Base-by-base conservation (phyloP, 805 yeast genomes). In the Candida saitoana region DNA sequence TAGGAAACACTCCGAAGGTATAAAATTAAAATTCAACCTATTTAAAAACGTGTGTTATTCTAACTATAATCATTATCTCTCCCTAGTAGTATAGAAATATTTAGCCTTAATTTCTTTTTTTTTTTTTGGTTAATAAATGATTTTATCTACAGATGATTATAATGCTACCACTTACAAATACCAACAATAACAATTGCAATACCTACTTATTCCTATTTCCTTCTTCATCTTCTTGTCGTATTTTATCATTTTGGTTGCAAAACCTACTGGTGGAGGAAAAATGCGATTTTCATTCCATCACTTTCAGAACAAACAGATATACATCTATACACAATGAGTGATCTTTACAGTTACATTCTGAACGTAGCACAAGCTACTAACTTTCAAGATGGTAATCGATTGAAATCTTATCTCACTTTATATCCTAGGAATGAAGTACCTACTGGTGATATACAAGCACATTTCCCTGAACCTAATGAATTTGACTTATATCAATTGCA, bases 401-500 rank as follows among this genome's bases (percentile, higher is more conserved):
- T 65, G 32, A 50, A 49, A 25, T 36, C 36, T 17, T 62, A 63
- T 37, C 48, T 65, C 29, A 56, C 67, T 18, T 63, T 69, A 30
- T 67, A 61, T 46, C 74, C 73, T 2, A 59, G 60, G 1, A 47
- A 45, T 11, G 45, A 47, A 5, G 59, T 36, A 4, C 38, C 38
- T 7, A 18, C 55, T 30, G 74, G 73, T 8, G 46, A 55, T 2
- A 34, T 40, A 5, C 54, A 70, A 17, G 64, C 69, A 5, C 42
- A 41, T n/a, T 66, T 56, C 44, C 52, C 55, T 16, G 65, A 59
- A 14, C 73, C 73, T 3, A 63, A 54, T 43, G 73, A 69, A 41
- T 60, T 69, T 49, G 74, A 69, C 46, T 52, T 69, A 38, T 63
- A 62, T 43, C 53, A 48, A n/a, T 43, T 66, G 17, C 59, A 67